Evolutionary conservation across 2,329 filamentous ascomycete genomes (phyloP).

Genomic region (Talaromyces sp.): DNA sequence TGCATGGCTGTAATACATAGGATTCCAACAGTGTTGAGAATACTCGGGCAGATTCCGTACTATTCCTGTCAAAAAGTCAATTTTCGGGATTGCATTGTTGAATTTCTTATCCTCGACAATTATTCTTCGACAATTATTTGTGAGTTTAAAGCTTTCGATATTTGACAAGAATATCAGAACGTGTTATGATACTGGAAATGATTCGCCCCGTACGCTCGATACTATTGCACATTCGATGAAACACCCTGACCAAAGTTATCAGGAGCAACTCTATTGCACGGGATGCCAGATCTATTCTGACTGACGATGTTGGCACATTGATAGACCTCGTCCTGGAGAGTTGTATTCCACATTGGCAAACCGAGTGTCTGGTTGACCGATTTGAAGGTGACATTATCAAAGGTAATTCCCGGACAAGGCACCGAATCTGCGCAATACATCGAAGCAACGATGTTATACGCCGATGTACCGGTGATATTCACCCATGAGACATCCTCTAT

Average conservation of each 20-base stretch:
- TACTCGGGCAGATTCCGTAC: background rate
- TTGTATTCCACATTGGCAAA: slow-evolving; percentile 27
- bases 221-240: slow-evolving; percentile 14
- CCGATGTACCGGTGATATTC: slow-evolving; percentile 49
- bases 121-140: too few relatives aligned
- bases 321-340: slow-evolving; percentile 34
- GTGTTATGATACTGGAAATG: background rate
- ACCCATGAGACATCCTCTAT: slow-evolving; percentile 50
- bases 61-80: background rate
- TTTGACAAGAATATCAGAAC: background rate
- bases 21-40: background rate
- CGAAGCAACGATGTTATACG: slow-evolving; percentile 48
- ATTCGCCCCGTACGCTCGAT: background rate
- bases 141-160: background rate
- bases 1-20: background rate
- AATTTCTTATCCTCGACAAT: too few relatives aligned
- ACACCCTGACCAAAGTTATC: slow-evolving; percentile 21
- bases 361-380: slow-evolving; percentile 35
- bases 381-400: slow-evolving; percentile 47
- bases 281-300: slow-evolving; percentile 24
- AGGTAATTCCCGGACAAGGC: slow-evolving; percentile 46
- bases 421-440: slow-evolving; percentile 44
- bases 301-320: slow-evolving; percentile 43
- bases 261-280: slow-evolving; percentile 27
- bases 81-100: too few relatives aligned